Evolutionary conservation across 768 basidiomycete genomes (phyloP).

Genomic region (Serendipita sp.): DNA sequence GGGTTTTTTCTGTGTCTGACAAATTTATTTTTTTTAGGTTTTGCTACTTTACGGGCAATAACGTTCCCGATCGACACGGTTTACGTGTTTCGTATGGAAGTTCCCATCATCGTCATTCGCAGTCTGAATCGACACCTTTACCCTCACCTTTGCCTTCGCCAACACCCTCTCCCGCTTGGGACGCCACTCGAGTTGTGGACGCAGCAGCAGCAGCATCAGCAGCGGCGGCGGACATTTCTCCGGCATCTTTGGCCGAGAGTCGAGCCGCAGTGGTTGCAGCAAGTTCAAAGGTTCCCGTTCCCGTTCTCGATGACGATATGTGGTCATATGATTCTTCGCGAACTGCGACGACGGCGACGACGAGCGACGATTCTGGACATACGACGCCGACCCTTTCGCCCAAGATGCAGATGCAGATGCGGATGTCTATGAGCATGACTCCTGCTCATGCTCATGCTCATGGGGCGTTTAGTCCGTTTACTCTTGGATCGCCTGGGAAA

Average conservation of each 20-base stretch:
- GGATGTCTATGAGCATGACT: neutral
- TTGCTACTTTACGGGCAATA: neutral
- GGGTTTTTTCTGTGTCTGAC: neutral
- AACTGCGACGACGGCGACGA: neutral
- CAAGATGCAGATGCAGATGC: neutral
- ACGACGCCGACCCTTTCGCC: slow-evolving; percentile 2
- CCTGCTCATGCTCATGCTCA: neutral
- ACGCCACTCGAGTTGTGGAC: neutral
- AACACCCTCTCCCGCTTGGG: neutral
- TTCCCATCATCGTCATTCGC: neutral
- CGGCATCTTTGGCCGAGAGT: neutral
- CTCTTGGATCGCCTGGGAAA: neutral
- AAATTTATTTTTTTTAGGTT: neutral
- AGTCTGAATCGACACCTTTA: neutral
- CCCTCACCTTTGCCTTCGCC: too few relatives aligned
- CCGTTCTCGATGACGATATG: neutral
- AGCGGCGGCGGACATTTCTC: neutral
- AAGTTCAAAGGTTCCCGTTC: neutral
- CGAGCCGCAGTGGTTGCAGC: neutral
- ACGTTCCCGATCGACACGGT: neutral
- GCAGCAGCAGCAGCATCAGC: neutral
- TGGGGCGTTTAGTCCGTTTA: neutral
- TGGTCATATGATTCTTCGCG: neutral
- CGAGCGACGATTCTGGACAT: neutral
- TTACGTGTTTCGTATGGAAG: neutral